Conservation (phyloP, 23 red algal species). For the Cyanidiococcus yangmingshanensis region DNA sequence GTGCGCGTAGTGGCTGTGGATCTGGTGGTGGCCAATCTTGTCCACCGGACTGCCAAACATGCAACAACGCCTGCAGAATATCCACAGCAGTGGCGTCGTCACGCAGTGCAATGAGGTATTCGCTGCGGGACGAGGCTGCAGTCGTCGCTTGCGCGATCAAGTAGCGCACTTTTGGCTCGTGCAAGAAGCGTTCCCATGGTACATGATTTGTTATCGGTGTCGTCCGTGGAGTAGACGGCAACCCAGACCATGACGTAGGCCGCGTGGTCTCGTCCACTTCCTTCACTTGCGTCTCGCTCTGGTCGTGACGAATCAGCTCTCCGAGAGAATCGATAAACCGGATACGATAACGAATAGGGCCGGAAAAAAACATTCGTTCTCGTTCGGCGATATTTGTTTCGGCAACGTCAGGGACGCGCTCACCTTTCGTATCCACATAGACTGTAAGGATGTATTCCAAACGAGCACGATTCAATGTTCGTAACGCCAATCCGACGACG, state of each 20-base stretch:
- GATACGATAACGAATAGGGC: not conserved
- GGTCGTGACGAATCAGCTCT: not conserved
- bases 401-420: conserved; percentile 1
- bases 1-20: not conserved
- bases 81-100: not conserved
- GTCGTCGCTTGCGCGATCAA: not conserved
- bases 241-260: not conserved
- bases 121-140: not conserved
- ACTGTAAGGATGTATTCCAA: conserved; percentile 22
- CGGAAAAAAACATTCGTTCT: not conserved
- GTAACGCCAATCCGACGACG: conserved; percentile 42
- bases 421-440: conserved; percentile 19
- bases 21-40: not conserved
- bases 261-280: not conserved
- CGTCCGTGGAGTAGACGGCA: not conserved
- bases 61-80: conserved; percentile 6
- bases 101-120: not conserved
- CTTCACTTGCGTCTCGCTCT: not conserved
- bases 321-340: not conserved
- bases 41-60: not conserved
- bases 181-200: not conserved
- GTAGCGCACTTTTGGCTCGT: not conserved
- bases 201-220: not conserved
- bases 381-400: not conserved
- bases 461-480: conserved; percentile 67